phyloP scores from a whole-genome alignment of 2,329 filamentous ascomycete genomes.

The Pseudopyrenochaeta lycopersici region DNA sequence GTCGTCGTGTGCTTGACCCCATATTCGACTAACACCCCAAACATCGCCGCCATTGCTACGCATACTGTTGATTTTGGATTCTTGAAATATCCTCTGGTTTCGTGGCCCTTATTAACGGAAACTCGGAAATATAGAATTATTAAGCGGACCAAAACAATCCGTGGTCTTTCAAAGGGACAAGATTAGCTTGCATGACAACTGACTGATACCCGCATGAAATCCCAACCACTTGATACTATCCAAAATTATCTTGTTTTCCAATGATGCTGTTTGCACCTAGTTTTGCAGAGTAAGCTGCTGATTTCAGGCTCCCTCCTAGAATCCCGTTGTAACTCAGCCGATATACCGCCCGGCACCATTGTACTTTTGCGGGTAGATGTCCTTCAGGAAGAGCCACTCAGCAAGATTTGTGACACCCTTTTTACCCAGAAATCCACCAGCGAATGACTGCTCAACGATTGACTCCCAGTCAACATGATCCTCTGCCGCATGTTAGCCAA shows the following conservation, averaged over 20 bases:
- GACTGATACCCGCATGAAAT: too few relatives aligned
- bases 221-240: too few relatives aligned
- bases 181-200: too few relatives aligned
- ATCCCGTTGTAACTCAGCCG: not conserved
- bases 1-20: not conserved
- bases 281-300: too few relatives aligned
- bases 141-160: too few relatives aligned
- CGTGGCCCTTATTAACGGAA: too few relatives aligned
- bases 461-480: slow-evolving; percentile 3
- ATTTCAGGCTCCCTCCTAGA: not conserved
- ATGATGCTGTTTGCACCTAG: too few relatives aligned
- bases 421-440: not conserved
- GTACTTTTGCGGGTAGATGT: not conserved
- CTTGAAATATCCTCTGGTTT: too few relatives aligned
- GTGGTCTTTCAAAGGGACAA: too few relatives aligned
- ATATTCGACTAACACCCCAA: not conserved
- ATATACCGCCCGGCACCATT: not conserved
- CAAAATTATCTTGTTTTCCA: too few relatives aligned
- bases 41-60: not conserved
- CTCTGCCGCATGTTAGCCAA: not conserved
- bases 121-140: too few relatives aligned
- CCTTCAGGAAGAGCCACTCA: not conserved
- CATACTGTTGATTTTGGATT: not conserved
- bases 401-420: not conserved
- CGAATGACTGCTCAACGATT: slow-evolving; percentile 4